Percentiles rank a stretch among this genome's conserved stretches.
Conservation (phyloP, 495 filamentous ascomycete genomes). For the Xylaria acuta region DNA sequence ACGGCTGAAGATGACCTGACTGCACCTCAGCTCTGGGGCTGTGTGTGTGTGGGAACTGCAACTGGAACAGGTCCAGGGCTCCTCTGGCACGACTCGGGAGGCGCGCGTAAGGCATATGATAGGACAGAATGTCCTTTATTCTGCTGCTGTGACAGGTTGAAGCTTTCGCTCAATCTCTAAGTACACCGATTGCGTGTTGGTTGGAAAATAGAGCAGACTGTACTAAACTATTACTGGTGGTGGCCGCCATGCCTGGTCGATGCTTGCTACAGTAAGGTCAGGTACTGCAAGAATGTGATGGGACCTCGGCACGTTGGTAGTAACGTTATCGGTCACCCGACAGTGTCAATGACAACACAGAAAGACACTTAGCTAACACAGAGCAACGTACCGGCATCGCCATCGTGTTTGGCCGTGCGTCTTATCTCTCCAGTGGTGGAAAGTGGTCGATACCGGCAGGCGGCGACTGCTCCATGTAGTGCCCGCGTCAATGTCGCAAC, state of each 20-base stretch:
- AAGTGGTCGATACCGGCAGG: not conserved
- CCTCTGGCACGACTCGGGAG: conserved; percentile 13
- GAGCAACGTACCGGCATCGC: not conserved
- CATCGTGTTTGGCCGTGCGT: not conserved
- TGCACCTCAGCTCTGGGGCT: conserved; percentile 24
- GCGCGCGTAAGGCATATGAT: not conserved
- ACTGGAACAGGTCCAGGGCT: not conserved
- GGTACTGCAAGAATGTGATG: not conserved
- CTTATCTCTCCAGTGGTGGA: not conserved
- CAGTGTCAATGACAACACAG: not conserved
- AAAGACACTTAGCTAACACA: not conserved
- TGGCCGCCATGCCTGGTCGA: not conserved
- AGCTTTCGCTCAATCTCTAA: not conserved
- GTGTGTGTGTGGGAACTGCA: conserved; percentile 15
- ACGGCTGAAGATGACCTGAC: conserved; percentile 15
- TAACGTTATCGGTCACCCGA: not conserved
- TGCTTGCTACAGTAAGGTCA: too few relatives aligned
- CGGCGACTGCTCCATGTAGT: not conserved
- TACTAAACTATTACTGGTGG: not conserved
- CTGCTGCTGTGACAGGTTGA: not conserved
- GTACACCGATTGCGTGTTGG: not conserved
- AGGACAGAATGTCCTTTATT: conserved; percentile 10
- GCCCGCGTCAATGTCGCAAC: conserved; percentile 2
- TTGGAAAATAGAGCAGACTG: not conserved
- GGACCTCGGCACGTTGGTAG: not conserved